Evolutionary conservation across 352 stramenopile species (phyloP).

Genomic region (Phytophthora lateralis): DNA sequence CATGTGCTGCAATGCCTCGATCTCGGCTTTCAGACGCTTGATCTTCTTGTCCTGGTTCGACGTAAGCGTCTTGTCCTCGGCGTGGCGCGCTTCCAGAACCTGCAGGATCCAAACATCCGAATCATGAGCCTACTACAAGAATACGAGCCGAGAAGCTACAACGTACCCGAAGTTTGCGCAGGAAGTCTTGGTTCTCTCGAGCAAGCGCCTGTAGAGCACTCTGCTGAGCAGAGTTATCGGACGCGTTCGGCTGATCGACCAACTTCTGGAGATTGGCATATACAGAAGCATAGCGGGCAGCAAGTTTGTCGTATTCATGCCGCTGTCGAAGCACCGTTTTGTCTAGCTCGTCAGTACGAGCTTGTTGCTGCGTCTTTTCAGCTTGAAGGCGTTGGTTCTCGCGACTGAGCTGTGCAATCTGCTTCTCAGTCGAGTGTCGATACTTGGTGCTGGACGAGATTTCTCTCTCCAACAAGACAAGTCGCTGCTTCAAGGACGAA

Average conservation of each 20-base stretch:
- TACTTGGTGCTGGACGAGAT: constrained; percentile 26
- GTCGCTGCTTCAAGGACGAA: constrained; percentile 48
- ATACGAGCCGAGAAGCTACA: not conserved
- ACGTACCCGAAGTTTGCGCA: constrained; percentile 59
- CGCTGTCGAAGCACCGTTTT: constrained; percentile 53
- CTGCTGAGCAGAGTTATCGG: constrained; percentile 34
- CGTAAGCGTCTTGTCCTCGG: constrained; percentile 59
- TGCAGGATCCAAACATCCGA: constrained; percentile 11
- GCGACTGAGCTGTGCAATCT: constrained; percentile 36
- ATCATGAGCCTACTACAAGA: not conserved
- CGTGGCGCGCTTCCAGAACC: constrained; percentile 65
- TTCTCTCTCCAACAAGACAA: constrained; percentile 56
- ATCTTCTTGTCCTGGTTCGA: constrained; percentile 71
- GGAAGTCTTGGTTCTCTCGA: constrained; percentile 74
- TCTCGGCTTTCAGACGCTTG: constrained; percentile 69
- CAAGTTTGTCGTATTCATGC: constrained; percentile 73
- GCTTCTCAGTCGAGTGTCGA: constrained; percentile 44
- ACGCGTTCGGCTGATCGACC: constrained; percentile 32
- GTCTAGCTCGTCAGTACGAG: constrained; percentile 53
- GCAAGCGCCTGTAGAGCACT: constrained; percentile 58
- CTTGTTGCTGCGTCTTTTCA: constrained; percentile 44
- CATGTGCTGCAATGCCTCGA: constrained; percentile 81
- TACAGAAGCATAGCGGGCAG: constrained; percentile 53
- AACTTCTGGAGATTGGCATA: constrained; percentile 69
- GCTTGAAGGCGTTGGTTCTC: constrained; percentile 48